Conservation (phyloP, 805 yeast species). For the Sungouiozyma intestinalis region DNA sequence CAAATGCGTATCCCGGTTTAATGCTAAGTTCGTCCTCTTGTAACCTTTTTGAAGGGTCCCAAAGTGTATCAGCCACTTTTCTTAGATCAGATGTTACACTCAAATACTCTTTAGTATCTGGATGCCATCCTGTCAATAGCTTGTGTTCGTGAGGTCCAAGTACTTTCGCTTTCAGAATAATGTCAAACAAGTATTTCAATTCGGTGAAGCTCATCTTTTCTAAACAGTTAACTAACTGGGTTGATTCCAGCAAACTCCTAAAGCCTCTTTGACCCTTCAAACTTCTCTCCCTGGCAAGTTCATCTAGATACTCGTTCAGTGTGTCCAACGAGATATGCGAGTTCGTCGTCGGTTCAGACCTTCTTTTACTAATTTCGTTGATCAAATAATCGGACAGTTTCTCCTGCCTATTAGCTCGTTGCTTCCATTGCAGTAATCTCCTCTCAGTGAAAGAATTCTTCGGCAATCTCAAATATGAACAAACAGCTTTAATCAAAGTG, state of each 20-base stretch:
- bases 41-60: constrained; percentile 39
- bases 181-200: constrained; percentile 56
- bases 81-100: constrained; percentile 57
- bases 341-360: constrained; percentile 33
- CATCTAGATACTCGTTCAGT: constrained; percentile 39
- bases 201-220: constrained; percentile 50
- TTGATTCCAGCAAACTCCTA: constrained; percentile 17
- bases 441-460: constrained; percentile 51
- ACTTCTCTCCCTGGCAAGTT: constrained; percentile 28
- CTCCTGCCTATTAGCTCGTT: constrained; percentile 30
- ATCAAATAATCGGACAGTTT: constrained; percentile 40
- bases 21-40: constrained; percentile 30
- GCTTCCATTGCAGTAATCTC: constrained; percentile 39
- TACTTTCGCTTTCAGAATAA: constrained; percentile 49
- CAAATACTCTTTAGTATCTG: constrained; percentile 57
- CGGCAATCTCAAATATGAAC: constrained; percentile 47
- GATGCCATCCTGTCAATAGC: constrained; percentile 60
- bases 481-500: constrained; percentile 41
- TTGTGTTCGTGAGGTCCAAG: constrained; percentile 47
- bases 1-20: constrained; percentile 37
- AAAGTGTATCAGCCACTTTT: constrained; percentile 46
- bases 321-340: constrained; percentile 34
- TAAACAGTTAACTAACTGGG: constrained; percentile 40
- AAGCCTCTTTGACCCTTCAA: constrained; percentile 10
- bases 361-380: constrained; percentile 35